Evolutionary conservation across 352 stramenopile genomes (phyloP).

Genomic region (Globisporangium okanoganense): DNA sequence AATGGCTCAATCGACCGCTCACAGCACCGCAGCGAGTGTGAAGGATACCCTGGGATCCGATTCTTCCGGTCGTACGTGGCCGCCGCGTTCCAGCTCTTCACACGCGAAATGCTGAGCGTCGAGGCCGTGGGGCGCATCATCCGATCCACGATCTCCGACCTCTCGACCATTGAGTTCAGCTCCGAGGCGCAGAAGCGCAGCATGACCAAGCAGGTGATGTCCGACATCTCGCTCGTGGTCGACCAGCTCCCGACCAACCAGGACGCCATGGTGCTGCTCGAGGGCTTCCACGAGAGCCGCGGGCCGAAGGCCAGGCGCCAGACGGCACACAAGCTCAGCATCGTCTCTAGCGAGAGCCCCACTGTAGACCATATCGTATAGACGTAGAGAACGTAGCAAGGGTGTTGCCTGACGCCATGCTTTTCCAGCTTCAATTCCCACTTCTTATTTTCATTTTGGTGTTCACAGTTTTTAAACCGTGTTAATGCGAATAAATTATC

Average conservation of each 20-base stretch:
- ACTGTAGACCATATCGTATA: constrained; percentile 1
- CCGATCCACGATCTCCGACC: constrained; percentile 8
- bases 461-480: too few species aligned
- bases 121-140: constrained; percentile 14
- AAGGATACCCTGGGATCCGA: neutral
- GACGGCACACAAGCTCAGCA: neutral
- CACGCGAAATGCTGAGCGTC: constrained; percentile 4
- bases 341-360: neutral
- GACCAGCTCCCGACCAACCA: constrained; percentile 10
- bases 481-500: too few species aligned
- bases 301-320: neutral
- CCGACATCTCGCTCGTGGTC: constrained; percentile 11
- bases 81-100: constrained; percentile 11
- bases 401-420: too few species aligned
- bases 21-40: constrained; percentile 2
- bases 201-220: constrained; percentile 15
- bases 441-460: too few species aligned
- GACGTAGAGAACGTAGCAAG: neutral
- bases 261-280: constrained; percentile 13
- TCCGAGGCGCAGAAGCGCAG: constrained; percentile 15
- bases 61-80: constrained; percentile 19
- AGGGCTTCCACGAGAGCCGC: constrained; percentile 10
- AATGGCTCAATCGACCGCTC: neutral
- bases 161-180: constrained; percentile 10
- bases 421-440: too few species aligned